Evolutionary conservation across 2,329 filamentous ascomycete species (phyloP).

Genomic region (Pyrenophora seminiperda): DNA sequence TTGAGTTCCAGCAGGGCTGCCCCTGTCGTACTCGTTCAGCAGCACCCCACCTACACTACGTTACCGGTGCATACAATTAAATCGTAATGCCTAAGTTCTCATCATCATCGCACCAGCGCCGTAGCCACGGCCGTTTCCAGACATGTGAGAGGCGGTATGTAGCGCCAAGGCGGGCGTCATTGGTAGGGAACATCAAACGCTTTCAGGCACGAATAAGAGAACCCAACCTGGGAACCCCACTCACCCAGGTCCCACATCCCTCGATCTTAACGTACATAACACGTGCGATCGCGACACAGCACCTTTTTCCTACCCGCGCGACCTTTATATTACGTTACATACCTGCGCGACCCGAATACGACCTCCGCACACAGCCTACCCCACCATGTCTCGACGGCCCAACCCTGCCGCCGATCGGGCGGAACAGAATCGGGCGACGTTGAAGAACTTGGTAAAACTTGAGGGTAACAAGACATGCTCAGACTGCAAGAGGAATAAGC

Average conservation of each 20-base stretch:
- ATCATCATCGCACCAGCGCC: too few relatives aligned
- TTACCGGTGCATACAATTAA: too few relatives aligned
- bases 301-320: slow-evolving; percentile 4
- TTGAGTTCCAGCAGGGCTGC: slow-evolving; percentile 1
- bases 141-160: slow-evolving; percentile 4
- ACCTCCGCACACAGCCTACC: slow-evolving; percentile 18
- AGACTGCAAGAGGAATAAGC: slow-evolving; percentile 99
- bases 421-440: slow-evolving; percentile 89
- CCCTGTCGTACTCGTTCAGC: slow-evolving; percentile 1
- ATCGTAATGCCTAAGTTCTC: too few relatives aligned
- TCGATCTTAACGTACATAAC: slow-evolving; percentile 12
- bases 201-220: slow-evolving; percentile 23
- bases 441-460: slow-evolving; percentile 93
- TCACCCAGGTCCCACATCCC: slow-evolving; percentile 9
- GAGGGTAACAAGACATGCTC: slow-evolving; percentile 96
- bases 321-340: background rate
- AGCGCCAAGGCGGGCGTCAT: slow-evolving; percentile 19
- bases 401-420: slow-evolving; percentile 84
- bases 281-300: slow-evolving; percentile 11
- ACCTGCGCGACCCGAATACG: slow-evolving; percentile 1
- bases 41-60: too few relatives aligned
- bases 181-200: slow-evolving; percentile 21
- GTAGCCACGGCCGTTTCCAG: too few relatives aligned
- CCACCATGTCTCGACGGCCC: slow-evolving; percentile 76
- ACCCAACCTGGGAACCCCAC: slow-evolving; percentile 9